Evolutionary conservation across 345 rosid genomes (phyloP).

Genomic region (Eucalyptus polyanthemos): DNA sequence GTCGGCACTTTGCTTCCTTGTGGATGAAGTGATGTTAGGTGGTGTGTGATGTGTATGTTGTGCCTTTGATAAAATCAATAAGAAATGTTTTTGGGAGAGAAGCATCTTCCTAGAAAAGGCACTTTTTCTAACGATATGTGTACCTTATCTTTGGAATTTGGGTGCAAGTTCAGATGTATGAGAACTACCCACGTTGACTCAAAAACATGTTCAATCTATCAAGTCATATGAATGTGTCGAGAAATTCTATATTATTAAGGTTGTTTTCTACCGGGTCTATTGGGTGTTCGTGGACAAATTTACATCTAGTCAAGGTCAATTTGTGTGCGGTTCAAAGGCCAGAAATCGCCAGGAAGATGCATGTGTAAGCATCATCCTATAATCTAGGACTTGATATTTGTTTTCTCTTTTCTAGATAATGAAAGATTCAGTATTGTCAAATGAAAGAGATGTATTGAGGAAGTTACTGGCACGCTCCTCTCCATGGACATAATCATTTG

Average conservation of each 20-base stretch:
- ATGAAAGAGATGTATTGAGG: background rate
- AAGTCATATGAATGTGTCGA: background rate
- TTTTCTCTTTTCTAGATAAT: background rate
- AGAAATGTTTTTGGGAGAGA: background rate
- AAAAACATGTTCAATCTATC: background rate
- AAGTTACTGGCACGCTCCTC: background rate
- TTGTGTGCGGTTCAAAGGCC: background rate
- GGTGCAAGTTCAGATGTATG: background rate
- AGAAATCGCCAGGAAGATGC: background rate
- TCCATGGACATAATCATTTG: background rate
- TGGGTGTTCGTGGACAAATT: background rate
- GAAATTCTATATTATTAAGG: background rate
- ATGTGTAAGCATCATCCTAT: background rate
- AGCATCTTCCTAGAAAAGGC: background rate
- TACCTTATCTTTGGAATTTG: background rate
- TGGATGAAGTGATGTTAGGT: background rate
- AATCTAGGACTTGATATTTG: background rate
- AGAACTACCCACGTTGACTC: background rate
- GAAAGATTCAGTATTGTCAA: background rate
- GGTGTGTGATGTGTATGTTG: background rate
- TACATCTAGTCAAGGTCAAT: background rate
- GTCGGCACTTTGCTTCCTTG: background rate
- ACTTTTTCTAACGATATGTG: background rate
- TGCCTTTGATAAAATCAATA: background rate
- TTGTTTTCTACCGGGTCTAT: background rate